Percentiles rank a stretch among this genome's conserved stretches.
Evolutionary conservation across 495 filamentous ascomycete species (phyloP).

Genomic region (Podospora bellae-mahoneyi): DNA sequence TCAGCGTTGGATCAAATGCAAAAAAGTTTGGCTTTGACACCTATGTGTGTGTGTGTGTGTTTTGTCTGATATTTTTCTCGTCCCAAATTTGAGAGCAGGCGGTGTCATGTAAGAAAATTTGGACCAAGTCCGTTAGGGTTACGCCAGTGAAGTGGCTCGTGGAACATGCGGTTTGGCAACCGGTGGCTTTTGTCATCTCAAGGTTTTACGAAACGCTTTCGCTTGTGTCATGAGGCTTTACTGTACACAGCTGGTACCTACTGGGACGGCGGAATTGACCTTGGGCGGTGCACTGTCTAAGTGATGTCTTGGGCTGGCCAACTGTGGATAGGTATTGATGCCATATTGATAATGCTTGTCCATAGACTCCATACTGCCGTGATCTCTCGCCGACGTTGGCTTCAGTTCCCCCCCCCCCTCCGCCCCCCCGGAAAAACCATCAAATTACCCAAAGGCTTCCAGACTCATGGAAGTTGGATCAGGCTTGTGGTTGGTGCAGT

Average conservation of each 20-base stretch:
- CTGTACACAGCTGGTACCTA: not conserved
- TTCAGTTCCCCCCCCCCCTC: no score
- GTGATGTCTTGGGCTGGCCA: no score
- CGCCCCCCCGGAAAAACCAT: not conserved
- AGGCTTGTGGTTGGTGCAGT: not conserved
- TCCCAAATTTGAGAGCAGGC: not conserved
- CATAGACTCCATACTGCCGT: not conserved
- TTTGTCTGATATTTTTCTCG: not conserved
- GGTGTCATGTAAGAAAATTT: not conserved
- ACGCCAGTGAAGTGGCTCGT: not conserved
- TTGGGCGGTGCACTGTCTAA: no score
- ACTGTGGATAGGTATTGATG: not conserved
- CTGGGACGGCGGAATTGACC: no score
- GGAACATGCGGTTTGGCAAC: not conserved
- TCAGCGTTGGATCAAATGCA: slow-evolving; percentile 21
- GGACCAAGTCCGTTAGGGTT: not conserved
- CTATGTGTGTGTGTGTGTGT: not conserved
- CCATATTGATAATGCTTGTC: not conserved
- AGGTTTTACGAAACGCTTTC: not conserved
- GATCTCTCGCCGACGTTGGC: not conserved
- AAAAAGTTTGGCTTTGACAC: slow-evolving; percentile 17
- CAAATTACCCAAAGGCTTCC: not conserved
- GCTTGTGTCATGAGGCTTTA: not conserved
- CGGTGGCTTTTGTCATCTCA: not conserved
- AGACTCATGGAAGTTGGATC: no score